Evolutionary conservation across 306 rosid species (phyloP).

Genomic region (Corylus avellana): DNA sequence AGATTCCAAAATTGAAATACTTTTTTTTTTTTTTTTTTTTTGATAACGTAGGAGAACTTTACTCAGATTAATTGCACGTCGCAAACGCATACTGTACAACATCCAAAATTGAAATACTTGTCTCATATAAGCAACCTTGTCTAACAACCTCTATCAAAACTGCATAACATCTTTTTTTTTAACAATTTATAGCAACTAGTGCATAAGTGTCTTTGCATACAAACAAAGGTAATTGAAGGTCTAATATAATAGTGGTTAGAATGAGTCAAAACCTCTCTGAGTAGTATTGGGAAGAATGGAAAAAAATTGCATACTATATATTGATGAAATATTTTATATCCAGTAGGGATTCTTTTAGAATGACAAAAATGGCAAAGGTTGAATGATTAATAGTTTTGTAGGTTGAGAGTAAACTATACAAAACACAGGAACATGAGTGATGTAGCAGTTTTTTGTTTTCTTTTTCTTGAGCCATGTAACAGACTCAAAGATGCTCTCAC

Average conservation of each 20-base stretch:
- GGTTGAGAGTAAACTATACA: slow-evolving; percentile 3
- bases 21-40: no score
- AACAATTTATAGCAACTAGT: not conserved
- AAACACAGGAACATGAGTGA: not conserved
- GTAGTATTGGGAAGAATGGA: not conserved
- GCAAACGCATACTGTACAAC: no score
- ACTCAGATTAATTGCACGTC: no score
- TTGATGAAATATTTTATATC: slow-evolving; percentile 1
- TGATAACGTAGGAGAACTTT: no score
- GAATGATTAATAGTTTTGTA: not conserved
- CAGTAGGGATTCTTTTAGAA: not conserved
- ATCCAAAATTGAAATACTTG: no score
- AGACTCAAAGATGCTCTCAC: not conserved
- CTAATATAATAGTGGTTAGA: not conserved
- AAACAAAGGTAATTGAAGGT: not conserved
- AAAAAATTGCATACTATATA: not conserved
- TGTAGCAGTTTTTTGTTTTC: no score
- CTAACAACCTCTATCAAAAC: not conserved
- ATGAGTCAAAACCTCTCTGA: not conserved
- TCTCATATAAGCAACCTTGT: not conserved
- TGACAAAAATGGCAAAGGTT: not conserved
- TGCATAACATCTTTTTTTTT: not conserved
- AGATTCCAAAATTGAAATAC: not conserved
- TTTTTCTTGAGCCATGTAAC: not conserved
- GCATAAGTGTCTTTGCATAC: not conserved